phyloP scores from a whole-genome alignment of 2,329 filamentous ascomycete species.

The Albifimbria verrucaria region DNA sequence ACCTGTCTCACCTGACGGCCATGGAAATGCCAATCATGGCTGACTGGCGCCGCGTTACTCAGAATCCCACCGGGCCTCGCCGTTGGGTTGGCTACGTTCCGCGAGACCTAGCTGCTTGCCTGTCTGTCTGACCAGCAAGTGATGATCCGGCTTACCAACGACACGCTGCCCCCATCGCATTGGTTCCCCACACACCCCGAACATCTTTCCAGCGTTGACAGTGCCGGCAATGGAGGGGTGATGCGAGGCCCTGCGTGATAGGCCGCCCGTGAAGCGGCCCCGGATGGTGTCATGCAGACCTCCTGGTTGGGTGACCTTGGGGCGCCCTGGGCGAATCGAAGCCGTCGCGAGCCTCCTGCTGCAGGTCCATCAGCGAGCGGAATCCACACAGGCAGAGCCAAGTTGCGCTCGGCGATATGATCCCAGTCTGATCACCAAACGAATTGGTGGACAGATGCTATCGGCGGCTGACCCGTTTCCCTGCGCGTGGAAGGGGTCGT shows the following conservation, averaged over 20 bases:
- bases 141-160: neutral
- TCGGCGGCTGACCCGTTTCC: constrained; percentile 1
- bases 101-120: neutral
- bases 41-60: neutral
- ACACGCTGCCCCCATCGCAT: neutral
- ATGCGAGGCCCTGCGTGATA: constrained; percentile 4
- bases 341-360: constrained; percentile 1
- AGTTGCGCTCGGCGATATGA: constrained; percentile 11
- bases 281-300: constrained; percentile 25
- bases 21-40: neutral
- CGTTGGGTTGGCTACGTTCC: neutral
- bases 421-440: constrained; percentile 2
- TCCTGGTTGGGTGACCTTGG: constrained; percentile 2
- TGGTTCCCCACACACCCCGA: neutral
- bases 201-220: neutral
- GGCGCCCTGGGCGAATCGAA: neutral
- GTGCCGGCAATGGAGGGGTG: neutral
- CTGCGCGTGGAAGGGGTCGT: neutral
- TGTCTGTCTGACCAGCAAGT: no score
- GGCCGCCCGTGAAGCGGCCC: constrained; percentile 5
- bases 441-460: neutral
- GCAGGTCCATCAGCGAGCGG: constrained; percentile 8
- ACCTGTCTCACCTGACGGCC: neutral
- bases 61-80: neutral
- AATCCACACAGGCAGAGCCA: constrained; percentile 8